These are phyloP conservation scores for Ceratocystis cubensis DNA, from an alignment of 2,329 filamentous ascomycete genomes.

Conservation along the genomic window DNA sequence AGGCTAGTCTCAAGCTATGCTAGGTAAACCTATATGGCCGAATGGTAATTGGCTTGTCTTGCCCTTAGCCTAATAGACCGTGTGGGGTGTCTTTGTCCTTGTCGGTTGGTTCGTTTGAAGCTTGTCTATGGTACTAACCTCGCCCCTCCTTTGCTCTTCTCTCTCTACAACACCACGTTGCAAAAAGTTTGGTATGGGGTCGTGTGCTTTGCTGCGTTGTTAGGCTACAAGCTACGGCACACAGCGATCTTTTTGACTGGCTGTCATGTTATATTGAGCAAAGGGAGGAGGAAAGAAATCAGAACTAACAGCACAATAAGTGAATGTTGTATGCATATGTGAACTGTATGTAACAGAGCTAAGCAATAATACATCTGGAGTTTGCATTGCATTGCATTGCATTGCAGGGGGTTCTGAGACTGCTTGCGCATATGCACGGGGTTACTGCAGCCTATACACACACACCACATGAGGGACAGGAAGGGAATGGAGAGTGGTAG, in stretches of 20 bases:
- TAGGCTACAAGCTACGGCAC: not conserved
- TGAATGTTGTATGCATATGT: not conserved
- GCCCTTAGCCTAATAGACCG: not conserved
- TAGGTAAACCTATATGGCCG: slow-evolving; percentile 1
- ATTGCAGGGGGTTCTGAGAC: not conserved
- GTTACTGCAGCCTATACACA: not conserved
- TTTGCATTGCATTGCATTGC: not conserved
- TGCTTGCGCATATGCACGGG: not conserved
- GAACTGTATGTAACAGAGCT: not conserved
- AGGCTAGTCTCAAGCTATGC: not conserved
- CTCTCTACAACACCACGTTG: not conserved
- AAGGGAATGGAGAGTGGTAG: not conserved
- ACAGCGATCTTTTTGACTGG: slow-evolving; percentile 1
- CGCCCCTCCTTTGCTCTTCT: not conserved
- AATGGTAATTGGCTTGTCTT: slow-evolving; percentile 3
- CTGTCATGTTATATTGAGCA: not conserved
- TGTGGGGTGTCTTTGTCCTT: not conserved
- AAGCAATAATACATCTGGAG: not conserved
- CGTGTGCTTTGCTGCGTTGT: not conserved
- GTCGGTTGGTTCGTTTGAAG: not conserved
- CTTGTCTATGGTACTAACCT: not conserved
- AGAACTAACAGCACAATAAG: not conserved
- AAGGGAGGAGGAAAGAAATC: not conserved
- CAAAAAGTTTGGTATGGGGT: not conserved
- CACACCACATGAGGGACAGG: not conserved